These are phyloP conservation scores for Aspergillus haitiensis DNA, from an alignment of 495 filamentous ascomycete genomes.

Conservation along the genomic window DNA sequence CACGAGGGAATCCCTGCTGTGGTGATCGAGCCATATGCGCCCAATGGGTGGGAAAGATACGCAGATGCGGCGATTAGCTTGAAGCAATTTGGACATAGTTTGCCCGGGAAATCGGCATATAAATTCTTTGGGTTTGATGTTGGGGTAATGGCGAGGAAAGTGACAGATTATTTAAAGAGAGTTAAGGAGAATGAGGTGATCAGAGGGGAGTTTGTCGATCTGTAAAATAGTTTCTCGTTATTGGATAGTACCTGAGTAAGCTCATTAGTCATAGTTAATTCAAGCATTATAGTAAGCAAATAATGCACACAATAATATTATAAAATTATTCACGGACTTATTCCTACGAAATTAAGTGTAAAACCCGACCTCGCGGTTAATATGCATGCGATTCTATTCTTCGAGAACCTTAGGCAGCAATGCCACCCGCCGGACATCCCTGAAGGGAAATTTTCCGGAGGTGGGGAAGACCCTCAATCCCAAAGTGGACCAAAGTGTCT, in stretches of 20 bases:
- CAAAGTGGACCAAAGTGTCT: conserved; percentile 1
- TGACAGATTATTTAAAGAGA: conserved; percentile 44
- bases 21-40: conserved; percentile 56
- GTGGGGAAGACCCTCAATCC: conserved; percentile 8
- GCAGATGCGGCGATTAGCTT: conserved; percentile 54
- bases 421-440: conserved; percentile 11
- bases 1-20: conserved; percentile 44
- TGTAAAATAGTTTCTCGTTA: conserved; percentile 20
- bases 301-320: no score
- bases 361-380: no score
- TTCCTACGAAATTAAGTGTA: no score
- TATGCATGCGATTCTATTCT: no score
- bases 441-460: conserved; percentile 23
- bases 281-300: no score
- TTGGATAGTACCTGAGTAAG: no score
- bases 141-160: conserved; percentile 44
- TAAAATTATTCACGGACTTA: no score
- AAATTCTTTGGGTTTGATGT: conserved; percentile 55
- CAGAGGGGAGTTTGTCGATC: conserved; percentile 41
- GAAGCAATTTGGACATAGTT: conserved; percentile 47
- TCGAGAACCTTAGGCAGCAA: no score
- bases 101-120: conserved; percentile 54
- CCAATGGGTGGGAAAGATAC: conserved; percentile 60
- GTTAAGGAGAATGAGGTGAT: conserved; percentile 33
- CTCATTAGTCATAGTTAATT: no score